Evolutionary conservation across 192 early-diverging fungal species (phyloP).

Genomic region (Spizellomyces punctatus): DNA sequence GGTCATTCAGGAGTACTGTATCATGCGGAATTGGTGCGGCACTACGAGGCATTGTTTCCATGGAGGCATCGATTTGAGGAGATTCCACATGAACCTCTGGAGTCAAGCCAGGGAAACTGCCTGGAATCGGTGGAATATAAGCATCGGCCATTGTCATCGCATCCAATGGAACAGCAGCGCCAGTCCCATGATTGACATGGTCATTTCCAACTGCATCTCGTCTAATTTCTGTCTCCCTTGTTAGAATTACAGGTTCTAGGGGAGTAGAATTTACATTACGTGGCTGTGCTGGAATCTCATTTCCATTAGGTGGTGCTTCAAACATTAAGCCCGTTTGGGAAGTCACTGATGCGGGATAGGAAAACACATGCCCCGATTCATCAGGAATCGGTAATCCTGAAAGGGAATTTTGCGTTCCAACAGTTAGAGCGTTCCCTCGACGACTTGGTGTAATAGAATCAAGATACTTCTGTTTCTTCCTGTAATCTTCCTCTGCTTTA

Average conservation of each 20-base stretch:
- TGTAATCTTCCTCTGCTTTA: conserved; percentile 15
- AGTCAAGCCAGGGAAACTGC: neutral
- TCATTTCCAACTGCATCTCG: neutral
- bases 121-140: neutral
- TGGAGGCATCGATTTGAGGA: no score
- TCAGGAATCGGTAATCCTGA: conserved; percentile 4
- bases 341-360: neutral
- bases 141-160: neutral
- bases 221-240: neutral
- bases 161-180: neutral
- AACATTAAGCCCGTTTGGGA: neutral
- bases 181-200: neutral
- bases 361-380: neutral
- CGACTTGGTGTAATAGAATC: neutral
- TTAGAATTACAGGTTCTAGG: neutral
- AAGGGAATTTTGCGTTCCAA: neutral
- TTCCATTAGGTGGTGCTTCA: neutral
- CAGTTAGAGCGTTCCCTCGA: neutral
- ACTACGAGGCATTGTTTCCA: neutral
- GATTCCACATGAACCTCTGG: neutral
- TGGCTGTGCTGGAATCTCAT: neutral
- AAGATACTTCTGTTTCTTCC: conserved; percentile 2
- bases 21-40: neutral
- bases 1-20: neutral
- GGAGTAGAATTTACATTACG: neutral